Evolutionary conservation across 192 early-diverging fungal species (phyloP).

Genomic region (Gamsiella multidivaricata): DNA sequence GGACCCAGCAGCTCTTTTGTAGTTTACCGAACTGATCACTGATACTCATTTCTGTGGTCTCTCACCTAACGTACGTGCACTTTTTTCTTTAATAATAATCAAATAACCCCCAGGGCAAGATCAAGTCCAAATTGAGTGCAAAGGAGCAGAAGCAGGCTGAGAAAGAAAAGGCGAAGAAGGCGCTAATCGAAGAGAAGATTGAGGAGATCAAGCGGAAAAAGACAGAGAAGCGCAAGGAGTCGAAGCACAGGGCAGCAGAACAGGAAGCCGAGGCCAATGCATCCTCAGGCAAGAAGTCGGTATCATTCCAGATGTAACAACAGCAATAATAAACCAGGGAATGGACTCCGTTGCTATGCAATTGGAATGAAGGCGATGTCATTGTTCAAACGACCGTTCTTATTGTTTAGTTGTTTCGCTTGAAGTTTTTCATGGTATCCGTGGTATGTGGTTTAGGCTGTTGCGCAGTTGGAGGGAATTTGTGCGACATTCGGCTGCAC

Average conservation of each 20-base stretch:
- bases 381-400: not conserved
- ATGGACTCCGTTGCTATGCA: too few relatives aligned
- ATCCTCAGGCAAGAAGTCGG: constrained; percentile 13
- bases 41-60: not conserved
- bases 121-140: constrained; percentile 38
- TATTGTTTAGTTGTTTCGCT: too few relatives aligned
- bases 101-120: constrained; percentile 23
- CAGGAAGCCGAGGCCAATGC: constrained; percentile 17
- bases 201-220: constrained; percentile 51
- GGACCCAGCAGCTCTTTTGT: not conserved
- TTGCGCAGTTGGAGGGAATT: too few relatives aligned
- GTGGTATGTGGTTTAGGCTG: too few relatives aligned
- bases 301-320: constrained; percentile 24
- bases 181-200: constrained; percentile 37
- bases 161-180: constrained; percentile 43
- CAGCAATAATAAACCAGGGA: not conserved
- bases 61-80: not conserved
- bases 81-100: not conserved
- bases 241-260: constrained; percentile 34
- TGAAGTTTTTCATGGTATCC: too few relatives aligned
- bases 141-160: constrained; percentile 43
- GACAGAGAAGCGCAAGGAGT: constrained; percentile 47
- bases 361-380: not conserved
- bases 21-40: not conserved
- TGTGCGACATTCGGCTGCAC: too few relatives aligned